Conservation (phyloP, 2,329 filamentous ascomycete genomes). For the Apiospora saccharicola region DNA sequence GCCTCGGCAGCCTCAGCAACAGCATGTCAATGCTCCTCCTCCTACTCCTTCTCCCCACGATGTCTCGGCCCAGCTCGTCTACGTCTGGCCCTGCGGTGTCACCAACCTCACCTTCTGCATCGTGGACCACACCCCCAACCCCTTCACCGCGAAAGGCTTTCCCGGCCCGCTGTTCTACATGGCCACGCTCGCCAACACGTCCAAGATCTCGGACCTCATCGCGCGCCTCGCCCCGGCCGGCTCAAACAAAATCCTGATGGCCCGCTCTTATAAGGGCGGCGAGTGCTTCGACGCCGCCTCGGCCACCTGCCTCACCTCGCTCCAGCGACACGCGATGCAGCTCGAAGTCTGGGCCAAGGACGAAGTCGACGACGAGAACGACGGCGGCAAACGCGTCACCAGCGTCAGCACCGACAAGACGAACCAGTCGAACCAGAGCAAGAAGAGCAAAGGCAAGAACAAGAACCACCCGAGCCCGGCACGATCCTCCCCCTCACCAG, state of each 20-base stretch:
- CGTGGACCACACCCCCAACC: neutral
- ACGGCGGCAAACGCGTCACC: neutral
- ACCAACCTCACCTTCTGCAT: slow-evolving; percentile 7
- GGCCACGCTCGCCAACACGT: slow-evolving; percentile 32
- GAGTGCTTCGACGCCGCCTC: neutral
- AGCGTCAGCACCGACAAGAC: neutral
- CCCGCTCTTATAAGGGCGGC: neutral
- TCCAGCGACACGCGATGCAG: neutral
- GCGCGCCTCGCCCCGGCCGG: slow-evolving; percentile 29
- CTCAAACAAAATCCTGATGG: slow-evolving; percentile 15
- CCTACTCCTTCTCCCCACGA: too few species aligned
- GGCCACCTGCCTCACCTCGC: neutral
- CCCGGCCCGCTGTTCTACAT: slow-evolving; percentile 28
- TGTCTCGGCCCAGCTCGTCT: neutral
- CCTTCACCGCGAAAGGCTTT: neutral
- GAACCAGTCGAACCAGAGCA: neutral
- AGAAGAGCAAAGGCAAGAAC: neutral
- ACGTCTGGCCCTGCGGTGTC: neutral
- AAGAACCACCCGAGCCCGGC: neutral
- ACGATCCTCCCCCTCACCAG: neutral
- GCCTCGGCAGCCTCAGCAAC: neutral
- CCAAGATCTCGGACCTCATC: slow-evolving; percentile 33
- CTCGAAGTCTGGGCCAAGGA: slow-evolving; percentile 11
- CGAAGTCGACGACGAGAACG: neutral
- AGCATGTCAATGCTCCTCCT: too few species aligned